A percentile compares a stretch with the other conserved stretches of the same genome.
Evolutionary conservation across 2,329 filamentous ascomycete species (phyloP).

Genomic region (Calcarisporium arbuscula): DNA sequence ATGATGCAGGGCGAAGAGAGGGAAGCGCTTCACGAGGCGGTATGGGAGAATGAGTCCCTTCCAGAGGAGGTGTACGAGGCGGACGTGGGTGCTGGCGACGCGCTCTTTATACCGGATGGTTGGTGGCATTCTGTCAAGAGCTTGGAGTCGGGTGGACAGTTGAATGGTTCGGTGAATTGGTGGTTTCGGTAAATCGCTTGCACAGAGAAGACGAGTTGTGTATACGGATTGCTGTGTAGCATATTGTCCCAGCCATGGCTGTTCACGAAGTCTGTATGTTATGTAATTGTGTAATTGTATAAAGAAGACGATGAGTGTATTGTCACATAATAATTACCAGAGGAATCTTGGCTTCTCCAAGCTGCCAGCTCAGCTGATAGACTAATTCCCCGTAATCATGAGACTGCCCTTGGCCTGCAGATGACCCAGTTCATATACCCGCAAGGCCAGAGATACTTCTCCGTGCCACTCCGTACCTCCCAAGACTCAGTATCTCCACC

Average conservation of each 20-base stretch:
- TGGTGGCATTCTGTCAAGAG: constrained; percentile 43
- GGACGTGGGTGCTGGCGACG: constrained; percentile 46
- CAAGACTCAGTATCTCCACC: constrained; percentile 37
- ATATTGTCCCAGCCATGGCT: no score
- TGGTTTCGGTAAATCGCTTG: constrained; percentile 39
- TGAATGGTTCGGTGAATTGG: constrained; percentile 40
- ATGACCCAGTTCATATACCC: constrained; percentile 48
- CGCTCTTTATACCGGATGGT: constrained; percentile 35
- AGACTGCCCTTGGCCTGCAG: constrained; percentile 33
- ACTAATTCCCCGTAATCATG: no score
- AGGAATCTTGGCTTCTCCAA: no score
- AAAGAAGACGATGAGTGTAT: no score
- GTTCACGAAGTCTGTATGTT: no score
- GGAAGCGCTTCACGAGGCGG: constrained; percentile 54
- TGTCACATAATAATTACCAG: no score
- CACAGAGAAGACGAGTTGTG: no score
- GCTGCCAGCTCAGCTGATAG: no score
- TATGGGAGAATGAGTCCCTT: constrained; percentile 52
- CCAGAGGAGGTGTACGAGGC: constrained; percentile 41
- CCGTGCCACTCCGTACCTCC: constrained; percentile 41
- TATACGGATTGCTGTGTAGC: no score
- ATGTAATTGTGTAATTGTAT: no score
- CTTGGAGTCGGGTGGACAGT: constrained; percentile 21
- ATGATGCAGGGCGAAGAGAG: constrained; percentile 87
- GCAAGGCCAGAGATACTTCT: constrained; percentile 43